Conservation (phyloP, 116 monocot genomes). For the Cymodocea nodosa region DNA sequence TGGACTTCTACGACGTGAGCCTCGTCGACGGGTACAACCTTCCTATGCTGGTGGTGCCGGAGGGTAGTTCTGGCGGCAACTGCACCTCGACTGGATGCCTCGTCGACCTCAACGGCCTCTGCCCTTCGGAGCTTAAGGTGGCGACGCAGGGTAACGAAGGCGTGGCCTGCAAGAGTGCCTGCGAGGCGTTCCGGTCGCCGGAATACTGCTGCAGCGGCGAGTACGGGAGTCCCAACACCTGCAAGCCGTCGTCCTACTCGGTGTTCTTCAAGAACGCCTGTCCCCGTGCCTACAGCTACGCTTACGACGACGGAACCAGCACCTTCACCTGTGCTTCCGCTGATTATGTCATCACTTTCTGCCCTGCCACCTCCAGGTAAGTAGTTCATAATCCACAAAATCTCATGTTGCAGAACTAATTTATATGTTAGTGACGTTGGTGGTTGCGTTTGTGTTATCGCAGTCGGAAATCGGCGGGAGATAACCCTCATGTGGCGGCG, state of each 20-base stretch:
- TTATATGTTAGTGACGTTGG: neutral
- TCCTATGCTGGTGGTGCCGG: slow-evolving; percentile 39
- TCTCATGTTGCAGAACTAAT: neutral
- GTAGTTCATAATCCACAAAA: slow-evolving; percentile 8
- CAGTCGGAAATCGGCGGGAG: slow-evolving; percentile 3
- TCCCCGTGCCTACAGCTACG: slow-evolving; percentile 69
- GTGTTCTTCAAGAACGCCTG: slow-evolving; percentile 23
- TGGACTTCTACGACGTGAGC: slow-evolving; percentile 93
- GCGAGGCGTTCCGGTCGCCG: slow-evolving; percentile 59
- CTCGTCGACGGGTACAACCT: slow-evolving; percentile 88
- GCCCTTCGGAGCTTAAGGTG: slow-evolving; percentile 43
- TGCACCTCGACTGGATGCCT: slow-evolving; percentile 46
- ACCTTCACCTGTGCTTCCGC: slow-evolving; percentile 61
- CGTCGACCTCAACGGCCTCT: slow-evolving; percentile 34
- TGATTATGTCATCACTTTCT: slow-evolving; percentile 50
- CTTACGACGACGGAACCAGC: slow-evolving; percentile 66
- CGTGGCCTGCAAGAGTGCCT: slow-evolving; percentile 60
- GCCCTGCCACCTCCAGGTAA: slow-evolving; percentile 47
- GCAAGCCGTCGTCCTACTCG: slow-evolving; percentile 50
- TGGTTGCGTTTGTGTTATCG: neutral
- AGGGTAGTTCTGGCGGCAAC: slow-evolving; percentile 17
- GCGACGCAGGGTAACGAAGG: slow-evolving; percentile 2
- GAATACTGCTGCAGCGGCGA: slow-evolving; percentile 72
- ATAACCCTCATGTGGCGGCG: slow-evolving; percentile 2
- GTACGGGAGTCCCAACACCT: slow-evolving; percentile 42